Evolutionary conservation across 495 filamentous ascomycete species (phyloP), one percentile per base, ranked within the genome.

Genomic region (Hypoxylon fuscum): DNA sequence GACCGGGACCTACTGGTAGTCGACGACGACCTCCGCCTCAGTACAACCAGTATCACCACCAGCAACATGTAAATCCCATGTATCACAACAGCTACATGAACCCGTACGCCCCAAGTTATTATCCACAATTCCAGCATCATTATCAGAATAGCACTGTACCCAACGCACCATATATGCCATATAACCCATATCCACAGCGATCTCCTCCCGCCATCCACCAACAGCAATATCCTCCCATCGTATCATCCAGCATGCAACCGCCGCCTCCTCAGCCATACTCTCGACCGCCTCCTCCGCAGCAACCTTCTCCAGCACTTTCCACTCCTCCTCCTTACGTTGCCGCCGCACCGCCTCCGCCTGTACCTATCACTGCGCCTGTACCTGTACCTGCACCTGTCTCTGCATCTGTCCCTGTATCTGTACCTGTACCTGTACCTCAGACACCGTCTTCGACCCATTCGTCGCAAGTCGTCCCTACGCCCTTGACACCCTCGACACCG

Each of bases 361-460:
- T 68, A 18, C 58, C 71, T 15, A 65, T 72, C 8, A 75, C 75
- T 22, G 68, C 66, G 2, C 63, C 72, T 1, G 61, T 68, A 20
- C 58, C 71, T 20, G 66, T 72, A 17, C 71, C 74, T 20, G 69
- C n/a, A n/a, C n/a, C n/a, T n/a, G n/a, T n/a, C n/a, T n/a, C 73
- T 2, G 60, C 68, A 18, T 56, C 71, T 15, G 66, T 72, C 8
- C 75, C 75, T 23, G 68, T 65, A 3, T 62, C 73, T 2, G 60
- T 68, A 18, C 58, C 71, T 15, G 66, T 72, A 4, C 57, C 71
- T 18, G 67, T 72, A 18, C 71, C 74, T 20, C 68, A 69, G n/a
- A 75, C 68, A 6, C 69, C 78, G 21, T 76, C 77, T 14, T 74
- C 81, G 38, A 66, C 79, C 48, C 65, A 80, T 55, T 73, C 83